Base-by-base conservation (phyloP, 805 yeast species). In the Suhomyces canberraensis region DNA sequence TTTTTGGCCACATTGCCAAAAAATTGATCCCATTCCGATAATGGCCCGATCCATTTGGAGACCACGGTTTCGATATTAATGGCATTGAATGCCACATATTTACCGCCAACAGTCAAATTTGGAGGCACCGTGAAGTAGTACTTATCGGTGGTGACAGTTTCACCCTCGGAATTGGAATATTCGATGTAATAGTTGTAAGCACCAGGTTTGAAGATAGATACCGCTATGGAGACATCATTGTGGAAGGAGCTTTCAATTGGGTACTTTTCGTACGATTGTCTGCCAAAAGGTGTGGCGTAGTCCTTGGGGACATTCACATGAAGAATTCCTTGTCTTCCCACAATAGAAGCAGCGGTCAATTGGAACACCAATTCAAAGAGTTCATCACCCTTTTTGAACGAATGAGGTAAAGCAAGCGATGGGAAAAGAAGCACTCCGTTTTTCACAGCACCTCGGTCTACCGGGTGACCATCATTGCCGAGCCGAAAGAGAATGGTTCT, bases 11-110 rank as follows among this genome's bases (percentile, higher is more conserved):
- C 74, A 31, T 75, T 74, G 1, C 58, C 56, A 40, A 91, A 84
- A 39, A 84, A 65, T 1, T 61, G 56, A 39, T 77, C 76, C 98
- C 98, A 91, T 11, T 75, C 60, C 2, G 58, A 55, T 22, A 71
- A 56, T 2, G 77, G 73, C 2, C 97, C 96, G 64, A 90, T 76
- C 91, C 96, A 88, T 64, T 91, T 91, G 26, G 96, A 86, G 3
- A 91, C 77, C 27, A 93, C 80, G 1, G 95, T 78, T 59, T 90
- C 93, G 54, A 91, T 67, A 32, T 86, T 82, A 43, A 91, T 74
- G 7, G 90, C 74, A 52, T 90, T 86, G 52, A 90, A 73, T 1
- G 91, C 82, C 20, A 90, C 49, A 46, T 71, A 78, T 13, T 69
- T 55, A 29, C 66, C 78, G 31, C 74, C 70, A 38, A 86, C 65